Evolutionary conservation across 805 yeast genomes (phyloP), one percentile per base, ranked within the genome.

Genomic region (Saccharomycopsis babjevae): DNA sequence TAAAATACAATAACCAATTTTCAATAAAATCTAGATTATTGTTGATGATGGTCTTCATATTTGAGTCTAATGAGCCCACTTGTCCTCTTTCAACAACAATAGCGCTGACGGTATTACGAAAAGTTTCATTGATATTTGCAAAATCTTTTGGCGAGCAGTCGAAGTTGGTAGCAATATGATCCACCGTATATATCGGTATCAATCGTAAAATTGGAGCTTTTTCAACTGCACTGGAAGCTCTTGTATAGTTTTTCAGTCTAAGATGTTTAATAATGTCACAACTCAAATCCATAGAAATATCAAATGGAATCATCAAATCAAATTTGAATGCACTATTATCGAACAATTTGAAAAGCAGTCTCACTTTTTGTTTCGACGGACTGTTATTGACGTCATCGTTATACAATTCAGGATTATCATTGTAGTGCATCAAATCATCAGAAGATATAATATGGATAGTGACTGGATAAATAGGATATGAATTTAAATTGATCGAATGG

Each of bases 51-150:
- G 94, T 92, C 69, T 88, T 78, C 56, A 90, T 71, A 67, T 85
- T 94, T 0, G 90, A 86, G 1, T 97, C 94, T 54, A 93, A 71
- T 56, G 81, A 80, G 7, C 98, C 98, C 15, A 87, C 90, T 62
- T 85, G 79, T 65, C 88, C 96, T 67, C 97, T 75, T 58, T 90
- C 72, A 36, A 91, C 89, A 3, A 91, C 96, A 20, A 87, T 79
- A 0, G 96, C 90, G 0, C 96, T 89, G 1, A 92, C 83, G 10
- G 87, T 83, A 56, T 83, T 84, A 64, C 83, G 85, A 54, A 90
- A 74, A 39, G 75, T 72, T 50, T 66, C 73, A 62, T 64, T 66
- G 57, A 68, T 16, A 38, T 66, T 63, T 66, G 71, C 66, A 46
- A 46, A 46, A 73, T 74, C 68, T 20, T 67, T 63, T 42, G 66